These are phyloP conservation scores for Hymenoscyphus linearis DNA, from an alignment of 2,329 filamentous ascomycete species.

Conservation along the genomic window DNA sequence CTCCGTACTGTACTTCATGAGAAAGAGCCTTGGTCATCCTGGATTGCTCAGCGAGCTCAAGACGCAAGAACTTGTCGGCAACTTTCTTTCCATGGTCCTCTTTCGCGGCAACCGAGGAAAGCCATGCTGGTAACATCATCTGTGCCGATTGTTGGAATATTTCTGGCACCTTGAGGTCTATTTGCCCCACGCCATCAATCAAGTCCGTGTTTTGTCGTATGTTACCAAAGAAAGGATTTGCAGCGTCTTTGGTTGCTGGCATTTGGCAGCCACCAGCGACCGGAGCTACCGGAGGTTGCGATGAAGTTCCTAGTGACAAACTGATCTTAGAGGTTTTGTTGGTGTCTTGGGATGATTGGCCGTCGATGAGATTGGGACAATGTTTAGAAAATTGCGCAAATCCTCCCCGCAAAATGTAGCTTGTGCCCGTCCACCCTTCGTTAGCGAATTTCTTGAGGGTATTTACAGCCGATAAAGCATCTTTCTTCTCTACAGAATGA, in stretches of 20 bases:
- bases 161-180: slow-evolving; percentile 56
- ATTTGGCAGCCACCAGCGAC: slow-evolving; percentile 88
- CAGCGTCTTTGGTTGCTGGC: slow-evolving; percentile 60
- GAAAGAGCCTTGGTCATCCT: slow-evolving; percentile 85
- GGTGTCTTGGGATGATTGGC: slow-evolving; percentile 33
- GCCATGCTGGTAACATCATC: slow-evolving; percentile 64
- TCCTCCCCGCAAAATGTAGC: slow-evolving; percentile 74
- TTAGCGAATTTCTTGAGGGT: slow-evolving; percentile 88
- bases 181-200: slow-evolving; percentile 85
- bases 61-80: slow-evolving; percentile 74
- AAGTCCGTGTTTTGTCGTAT: slow-evolving; percentile 97
- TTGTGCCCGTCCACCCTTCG: slow-evolving; percentile 72
- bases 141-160: slow-evolving; percentile 42
- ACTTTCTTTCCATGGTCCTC: slow-evolving; percentile 73
- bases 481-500: slow-evolving; percentile 69
- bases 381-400: slow-evolving; percentile 67
- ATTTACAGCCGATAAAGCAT: slow-evolving; percentile 74
- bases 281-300: slow-evolving; percentile 53
- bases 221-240: slow-evolving; percentile 91
- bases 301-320: slow-evolving; percentile 43
- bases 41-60: slow-evolving; percentile 80
- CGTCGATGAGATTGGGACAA: slow-evolving; percentile 61
- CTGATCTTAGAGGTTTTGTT: slow-evolving; percentile 38
- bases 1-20: slow-evolving; percentile 52
- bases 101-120: slow-evolving; percentile 61